phyloP scores from a whole-genome alignment of 2,329 filamentous ascomycete genomes.

The Cytospora chrysosperma region DNA sequence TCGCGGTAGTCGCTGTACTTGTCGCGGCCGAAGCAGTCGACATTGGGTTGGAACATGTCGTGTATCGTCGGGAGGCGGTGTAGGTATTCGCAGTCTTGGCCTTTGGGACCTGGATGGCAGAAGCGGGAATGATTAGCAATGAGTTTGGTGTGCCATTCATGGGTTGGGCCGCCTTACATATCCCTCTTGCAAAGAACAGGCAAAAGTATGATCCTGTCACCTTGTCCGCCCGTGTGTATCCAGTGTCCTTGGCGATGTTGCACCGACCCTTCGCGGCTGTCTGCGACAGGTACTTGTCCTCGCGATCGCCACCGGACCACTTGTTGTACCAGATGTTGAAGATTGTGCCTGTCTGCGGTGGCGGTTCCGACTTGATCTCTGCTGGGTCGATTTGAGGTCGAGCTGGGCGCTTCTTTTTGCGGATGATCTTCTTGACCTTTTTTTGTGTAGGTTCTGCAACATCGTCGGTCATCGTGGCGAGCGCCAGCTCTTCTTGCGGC shows the following conservation, averaged over 20 bases:
- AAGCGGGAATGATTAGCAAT: background rate
- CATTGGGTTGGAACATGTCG: conserved; percentile 89
- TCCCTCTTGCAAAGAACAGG: conserved; percentile 81
- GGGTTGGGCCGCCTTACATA: conserved; percentile 50
- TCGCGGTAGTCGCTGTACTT: conserved; percentile 92
- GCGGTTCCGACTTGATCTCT: conserved; percentile 77
- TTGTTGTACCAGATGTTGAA: conserved; percentile 99
- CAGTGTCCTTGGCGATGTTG: conserved; percentile 76
- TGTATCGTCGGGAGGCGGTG: conserved; percentile 84
- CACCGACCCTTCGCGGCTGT: conserved; percentile 81
- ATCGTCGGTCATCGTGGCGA: conserved; percentile 42
- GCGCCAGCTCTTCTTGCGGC: conserved; percentile 33
- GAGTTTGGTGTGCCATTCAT: background rate
- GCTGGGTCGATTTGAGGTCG: conserved; percentile 87
- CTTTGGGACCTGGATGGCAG: conserved; percentile 60
- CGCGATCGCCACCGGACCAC: conserved; percentile 92
- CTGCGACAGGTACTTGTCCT: conserved; percentile 85
- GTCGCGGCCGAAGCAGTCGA: conserved; percentile 93
- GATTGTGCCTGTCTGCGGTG: conserved; percentile 88
- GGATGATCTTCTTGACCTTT: conserved; percentile 88
- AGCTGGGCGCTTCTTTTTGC: conserved; percentile 86
- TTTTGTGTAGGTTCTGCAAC: conserved; percentile 48
- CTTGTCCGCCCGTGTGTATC: conserved; percentile 76
- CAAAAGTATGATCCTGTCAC: conserved; percentile 86
- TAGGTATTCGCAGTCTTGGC: conserved; percentile 90